Evolutionary conservation across 768 basidiomycete species (phyloP), one percentile per base, ranked within the genome.

Genomic region (Agrocybe pediades): DNA sequence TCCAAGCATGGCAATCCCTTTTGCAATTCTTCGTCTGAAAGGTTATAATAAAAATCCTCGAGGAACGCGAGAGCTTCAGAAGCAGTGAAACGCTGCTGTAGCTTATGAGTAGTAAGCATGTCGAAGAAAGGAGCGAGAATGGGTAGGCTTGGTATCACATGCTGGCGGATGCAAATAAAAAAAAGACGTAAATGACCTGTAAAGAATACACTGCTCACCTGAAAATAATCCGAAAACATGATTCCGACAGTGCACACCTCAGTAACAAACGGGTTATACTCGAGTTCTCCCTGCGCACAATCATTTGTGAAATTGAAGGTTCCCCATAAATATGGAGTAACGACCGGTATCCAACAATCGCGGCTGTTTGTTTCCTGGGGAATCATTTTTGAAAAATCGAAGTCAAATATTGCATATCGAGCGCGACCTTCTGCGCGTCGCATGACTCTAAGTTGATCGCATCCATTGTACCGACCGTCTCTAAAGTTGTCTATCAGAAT

Each of bases 111-210:
- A 1, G 62, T 59, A 64, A 70, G 65, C 39, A 44, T 55, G 46
- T 69, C 68, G 2, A 71, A 40, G 13, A 69, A 52, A 2, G 68
- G 68, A 6, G 67, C 69, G 3, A 71, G 42, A 49, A 69, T 53
- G 0, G 66, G 67, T n/a, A 64, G 45, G 0, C 25, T 23, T 6
- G 45, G 52, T 0, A 58, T 60, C 15, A 61, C 26, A 53, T 63
- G 52, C 69, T 69, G 33, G 21, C 4, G 15, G 17, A 9, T 41
- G 44, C 24, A 3, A n/a, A 6, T 36, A n/a, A 29, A n/a, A 50
- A 19, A 16, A 19, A 39, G 25, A 15, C 2, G 23, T 24, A 25
- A 25, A 41, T 47, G n/a, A 48, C 25, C 7, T 4, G 13, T 11
- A 13, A 7, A 30, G 15, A 21, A 30, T 43, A 51, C 3, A 44